These are phyloP conservation scores for Pichia sorboxylosa DNA, from an alignment of 1,139 yeast species.

Conservation along the genomic window DNA sequence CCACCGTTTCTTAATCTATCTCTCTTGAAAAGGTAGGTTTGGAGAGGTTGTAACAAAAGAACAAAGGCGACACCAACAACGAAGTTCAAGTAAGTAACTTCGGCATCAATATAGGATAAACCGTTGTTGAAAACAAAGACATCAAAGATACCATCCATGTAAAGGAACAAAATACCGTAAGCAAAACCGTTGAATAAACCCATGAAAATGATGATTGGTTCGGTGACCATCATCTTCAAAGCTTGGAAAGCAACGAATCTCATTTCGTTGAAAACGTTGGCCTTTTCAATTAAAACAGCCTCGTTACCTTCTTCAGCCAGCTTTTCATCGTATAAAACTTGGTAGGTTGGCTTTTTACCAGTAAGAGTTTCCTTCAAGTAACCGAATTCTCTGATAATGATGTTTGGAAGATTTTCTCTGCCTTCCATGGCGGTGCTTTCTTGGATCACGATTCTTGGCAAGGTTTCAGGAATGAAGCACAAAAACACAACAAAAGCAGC, in stretches of 20 bases:
- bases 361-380: conserved; percentile 11
- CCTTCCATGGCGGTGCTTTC: conserved; percentile 21
- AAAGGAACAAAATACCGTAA: conserved; percentile 26
- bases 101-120: conserved; percentile 22
- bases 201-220: conserved; percentile 23
- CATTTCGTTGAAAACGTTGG: conserved; percentile 18
- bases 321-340: conserved; percentile 10
- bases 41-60: conserved; percentile 20
- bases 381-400: conserved; percentile 17
- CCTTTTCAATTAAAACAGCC: conserved; percentile 17
- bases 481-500: conserved; percentile 15
- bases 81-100: conserved; percentile 23
- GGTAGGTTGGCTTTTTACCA: conserved; percentile 16
- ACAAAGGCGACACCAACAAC: conserved; percentile 23
- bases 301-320: conserved; percentile 13
- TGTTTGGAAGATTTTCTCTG: conserved; percentile 12
- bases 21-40: conserved; percentile 24
- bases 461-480: conserved; percentile 22
- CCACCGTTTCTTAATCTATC: conserved; percentile 32
- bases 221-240: conserved; percentile 23
- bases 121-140: conserved; percentile 24
- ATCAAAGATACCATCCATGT: conserved; percentile 24
- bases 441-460: conserved; percentile 24
- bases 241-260: conserved; percentile 22
- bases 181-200: conserved; percentile 1